Percentiles rank a stretch among this genome's conserved stretches.
Conservation (phyloP, 257 asterid genomes). For the Pogostemon cablin region DNA sequence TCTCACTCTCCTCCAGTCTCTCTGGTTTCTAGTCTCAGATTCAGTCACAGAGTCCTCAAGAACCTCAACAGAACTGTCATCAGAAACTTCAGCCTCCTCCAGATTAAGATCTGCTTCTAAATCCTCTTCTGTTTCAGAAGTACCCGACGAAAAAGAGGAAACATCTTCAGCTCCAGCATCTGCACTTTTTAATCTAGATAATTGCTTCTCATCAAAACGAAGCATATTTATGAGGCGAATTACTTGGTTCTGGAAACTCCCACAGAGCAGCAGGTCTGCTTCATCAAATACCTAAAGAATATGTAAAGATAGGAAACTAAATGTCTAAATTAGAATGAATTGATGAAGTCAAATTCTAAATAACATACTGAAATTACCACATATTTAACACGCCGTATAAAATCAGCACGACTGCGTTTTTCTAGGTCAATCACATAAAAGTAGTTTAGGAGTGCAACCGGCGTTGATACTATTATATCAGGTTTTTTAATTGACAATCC, state of each 20-base stretch:
- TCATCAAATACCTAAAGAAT: slow-evolving; percentile 82
- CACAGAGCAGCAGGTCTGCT: slow-evolving; percentile 94
- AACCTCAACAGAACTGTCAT: slow-evolving; percentile 39
- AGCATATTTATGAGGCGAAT: slow-evolving; percentile 84
- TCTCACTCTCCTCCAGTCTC: slow-evolving; percentile 90
- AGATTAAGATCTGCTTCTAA: slow-evolving; percentile 34
- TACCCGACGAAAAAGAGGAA: slow-evolving; percentile 33
- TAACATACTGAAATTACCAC: slow-evolving; percentile 59
- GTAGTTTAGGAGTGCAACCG: slow-evolving; percentile 86
- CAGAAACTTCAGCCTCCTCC: slow-evolving; percentile 52
- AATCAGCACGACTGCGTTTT: slow-evolving; percentile 49
- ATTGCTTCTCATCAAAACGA: slow-evolving; percentile 92
- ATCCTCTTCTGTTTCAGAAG: slow-evolving; percentile 48
- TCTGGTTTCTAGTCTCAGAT: slow-evolving; percentile 45
- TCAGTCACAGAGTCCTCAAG: slow-evolving; percentile 43
- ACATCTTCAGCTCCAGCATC: slow-evolving; percentile 36
- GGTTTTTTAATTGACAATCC: slow-evolving; percentile 81
- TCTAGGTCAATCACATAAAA: slow-evolving; percentile 75
- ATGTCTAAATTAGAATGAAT: slow-evolving; percentile 8
- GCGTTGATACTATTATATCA: slow-evolving; percentile 87
- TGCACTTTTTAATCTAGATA: slow-evolving; percentile 51
- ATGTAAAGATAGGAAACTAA: slow-evolving; percentile 25
- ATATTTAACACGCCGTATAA: slow-evolving; percentile 72
- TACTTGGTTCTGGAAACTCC: slow-evolving; percentile 95
- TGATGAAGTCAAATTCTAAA: background rate